Evolutionary conservation across 768 basidiomycete species (phyloP).

Genomic region (Tricholoma flavovirens): DNA sequence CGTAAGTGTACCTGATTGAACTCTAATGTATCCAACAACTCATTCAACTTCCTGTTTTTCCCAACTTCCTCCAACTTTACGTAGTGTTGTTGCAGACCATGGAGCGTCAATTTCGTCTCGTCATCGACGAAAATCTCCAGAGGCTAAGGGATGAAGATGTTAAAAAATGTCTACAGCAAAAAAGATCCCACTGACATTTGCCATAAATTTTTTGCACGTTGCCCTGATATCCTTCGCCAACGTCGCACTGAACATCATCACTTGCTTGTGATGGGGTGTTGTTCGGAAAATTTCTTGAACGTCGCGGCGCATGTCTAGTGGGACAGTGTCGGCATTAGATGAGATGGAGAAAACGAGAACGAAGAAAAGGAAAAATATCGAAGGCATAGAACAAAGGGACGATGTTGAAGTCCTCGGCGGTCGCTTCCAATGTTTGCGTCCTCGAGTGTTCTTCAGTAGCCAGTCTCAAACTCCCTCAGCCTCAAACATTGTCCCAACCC

Average conservation of each 20-base stretch:
- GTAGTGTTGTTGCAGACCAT: slow-evolving; percentile 98
- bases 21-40: slow-evolving; percentile 90
- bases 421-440: slow-evolving; percentile 30
- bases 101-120: slow-evolving; percentile 96
- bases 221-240: slow-evolving; percentile 93
- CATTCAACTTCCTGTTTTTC: slow-evolving; percentile 97
- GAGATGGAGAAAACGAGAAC: slow-evolving; percentile 46
- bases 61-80: slow-evolving; percentile 92
- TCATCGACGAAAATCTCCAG: slow-evolving; percentile 99
- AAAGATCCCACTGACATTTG: slow-evolving; percentile 61
- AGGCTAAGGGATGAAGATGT: slow-evolving; percentile 48
- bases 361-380: slow-evolving; percentile 39
- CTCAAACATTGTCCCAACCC: slow-evolving; percentile 32
- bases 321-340: slow-evolving; percentile 68
- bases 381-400: slow-evolving; percentile 20
- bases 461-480: slow-evolving; percentile 18
- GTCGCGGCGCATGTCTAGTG: slow-evolving; percentile 99
- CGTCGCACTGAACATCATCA: slow-evolving; percentile 99
- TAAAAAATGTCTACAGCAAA: neutral
- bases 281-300: slow-evolving; percentile 99
- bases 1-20: slow-evolving; percentile 83
- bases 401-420: slow-evolving; percentile 28
- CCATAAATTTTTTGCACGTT: slow-evolving; percentile 99
- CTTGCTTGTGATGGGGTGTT: slow-evolving; percentile 99
- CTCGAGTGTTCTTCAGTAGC: slow-evolving; percentile 28